Evolutionary conservation across 148 eudicot genomes (phyloP), one percentile per base, ranked within the genome.

Genomic region (Dianthus caryophyllus): DNA sequence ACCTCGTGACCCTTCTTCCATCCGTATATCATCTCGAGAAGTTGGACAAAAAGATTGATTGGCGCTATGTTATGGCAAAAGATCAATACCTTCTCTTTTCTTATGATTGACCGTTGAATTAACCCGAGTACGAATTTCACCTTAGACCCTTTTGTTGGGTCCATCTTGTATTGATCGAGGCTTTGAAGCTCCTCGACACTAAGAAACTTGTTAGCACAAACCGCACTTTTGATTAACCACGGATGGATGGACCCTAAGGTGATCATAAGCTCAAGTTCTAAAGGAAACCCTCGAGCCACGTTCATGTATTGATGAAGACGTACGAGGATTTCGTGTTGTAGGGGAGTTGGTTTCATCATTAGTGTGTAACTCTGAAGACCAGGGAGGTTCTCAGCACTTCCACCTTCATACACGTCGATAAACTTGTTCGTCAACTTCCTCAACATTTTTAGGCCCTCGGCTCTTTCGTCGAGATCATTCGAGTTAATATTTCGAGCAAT

Each of bases 11-110:
- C 97, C 78, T 84, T 90, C 47, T 66, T 73, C 97, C 97, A 94
- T 52, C 96, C 93, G 20, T 80, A 90, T 66, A 80, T 79, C 66
- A 69, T 73, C 76, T 79, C 84, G 14, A 94, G 88, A 47, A 85
- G 79, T 52, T 83, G 82, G 14, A 94, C 33, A 21, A 94, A 90
- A 0, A 94, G 87, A 36, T 81, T 90, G 38, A 94, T 94, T 6
- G 99, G 99, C 11, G 99, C 90, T 61, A 94, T 88, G 71, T 94
- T 94, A 78, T 85, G 99, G 80, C 99, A 94, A 65, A 94, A 94
- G 66, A 94, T 88, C 52, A 94, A 70, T 26, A 94, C 83, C 71
- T 94, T 94, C 76, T 94, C 99, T 47, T 80, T 83, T 64, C 89
- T 79, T 11, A 86, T 76, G 41, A 90, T 78, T 63, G 88, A 86